Base-by-base conservation (phyloP, 176 grass and related monocot genomes). In the Thinopyrum elongatum region DNA sequence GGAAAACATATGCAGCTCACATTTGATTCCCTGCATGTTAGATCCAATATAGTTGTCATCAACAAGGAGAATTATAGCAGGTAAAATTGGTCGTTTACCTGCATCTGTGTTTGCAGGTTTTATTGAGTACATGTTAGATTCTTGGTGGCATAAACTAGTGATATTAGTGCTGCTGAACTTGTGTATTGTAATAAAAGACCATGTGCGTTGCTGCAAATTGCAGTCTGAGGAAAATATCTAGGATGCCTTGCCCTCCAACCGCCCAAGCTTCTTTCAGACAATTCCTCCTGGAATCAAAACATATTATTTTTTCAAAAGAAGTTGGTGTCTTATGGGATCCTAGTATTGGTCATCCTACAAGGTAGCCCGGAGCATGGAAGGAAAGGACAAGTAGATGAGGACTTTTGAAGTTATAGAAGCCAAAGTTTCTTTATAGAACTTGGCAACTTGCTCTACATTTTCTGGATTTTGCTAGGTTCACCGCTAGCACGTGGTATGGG, bases 391-490 rank as follows among this genome's bases (percentile, higher is more conserved):
- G 70, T 85, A 88, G 83, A 74, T 82, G 76, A 86, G 3, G 86
- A 90, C 88, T 80, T 87, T 62, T 86, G 79, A 93, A 93, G 82
- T 86, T 88, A 80, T 88, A 86, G 71, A 80, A 51, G 85, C 83
- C 88, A 87, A 90, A 86, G 36, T 49, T 87, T 76, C 55, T 88
- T 90, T 80, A 90, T 83, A 76, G 86, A 90, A 88, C 74, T 19
- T 88, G 87, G 60, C 85, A 86, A 88, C 67, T 83, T 85, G 82
- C 91, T 82, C 47, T 63, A 86, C 62, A 69, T 86, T 61, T 88
- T 76, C 83, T 83, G 80, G 36, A 92, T 92, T 87, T 92, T 83
- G 76, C 77, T 92, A 89, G 69, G 68, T 1, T 80, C 30, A 63
- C 30, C 63, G 80, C 62, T 85, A 80, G 76, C 85, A 81, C 76